Percentiles rank a stretch among this genome's conserved stretches.
These are phyloP conservation scores for Chrysophaeum taylorii DNA, from an alignment of 352 stramenopile genomes.

Conservation along the genomic window DNA sequence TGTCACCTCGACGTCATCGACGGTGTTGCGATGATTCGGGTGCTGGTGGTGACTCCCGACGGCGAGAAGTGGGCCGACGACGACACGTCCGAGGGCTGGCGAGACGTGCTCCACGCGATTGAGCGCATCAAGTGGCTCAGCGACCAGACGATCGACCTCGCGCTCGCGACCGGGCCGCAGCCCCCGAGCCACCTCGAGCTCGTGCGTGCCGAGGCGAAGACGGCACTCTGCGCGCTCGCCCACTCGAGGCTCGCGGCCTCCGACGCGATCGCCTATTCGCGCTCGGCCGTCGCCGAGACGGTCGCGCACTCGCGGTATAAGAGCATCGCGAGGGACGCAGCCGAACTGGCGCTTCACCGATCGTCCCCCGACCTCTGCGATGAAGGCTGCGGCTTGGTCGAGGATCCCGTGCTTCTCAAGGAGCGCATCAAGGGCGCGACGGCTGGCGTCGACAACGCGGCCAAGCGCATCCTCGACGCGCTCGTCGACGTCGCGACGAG, in stretches of 20 bases:
- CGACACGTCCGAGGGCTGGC: too few species aligned
- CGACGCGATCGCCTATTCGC: background rate
- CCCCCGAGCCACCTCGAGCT: background rate
- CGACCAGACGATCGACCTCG: conserved; percentile 58
- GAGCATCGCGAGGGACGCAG: too few species aligned
- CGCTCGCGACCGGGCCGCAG: background rate
- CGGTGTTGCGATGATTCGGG: background rate
- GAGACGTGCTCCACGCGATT: too few species aligned
- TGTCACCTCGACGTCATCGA: background rate
- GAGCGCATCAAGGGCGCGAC: conserved; percentile 14
- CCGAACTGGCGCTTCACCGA: too few species aligned
- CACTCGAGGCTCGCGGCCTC: background rate
- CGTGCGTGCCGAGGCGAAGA: background rate
- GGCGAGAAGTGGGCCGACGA: conserved; percentile 21
- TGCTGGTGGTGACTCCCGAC: background rate
- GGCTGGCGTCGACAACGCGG: conserved; percentile 17
- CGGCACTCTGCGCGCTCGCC: background rate
- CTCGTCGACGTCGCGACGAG: conserved; percentile 52
- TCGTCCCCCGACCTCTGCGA: too few species aligned
- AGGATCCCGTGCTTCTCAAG: background rate
- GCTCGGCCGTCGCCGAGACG: background rate
- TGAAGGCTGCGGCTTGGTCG: too few species aligned
- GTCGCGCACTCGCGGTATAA: too few species aligned
- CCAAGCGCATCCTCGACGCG: conserved; percentile 59
- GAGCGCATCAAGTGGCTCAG: conserved; percentile 66